phyloP scores from a whole-genome alignment of 2,329 filamentous ascomycete species.

The Didymella pinodella region DNA sequence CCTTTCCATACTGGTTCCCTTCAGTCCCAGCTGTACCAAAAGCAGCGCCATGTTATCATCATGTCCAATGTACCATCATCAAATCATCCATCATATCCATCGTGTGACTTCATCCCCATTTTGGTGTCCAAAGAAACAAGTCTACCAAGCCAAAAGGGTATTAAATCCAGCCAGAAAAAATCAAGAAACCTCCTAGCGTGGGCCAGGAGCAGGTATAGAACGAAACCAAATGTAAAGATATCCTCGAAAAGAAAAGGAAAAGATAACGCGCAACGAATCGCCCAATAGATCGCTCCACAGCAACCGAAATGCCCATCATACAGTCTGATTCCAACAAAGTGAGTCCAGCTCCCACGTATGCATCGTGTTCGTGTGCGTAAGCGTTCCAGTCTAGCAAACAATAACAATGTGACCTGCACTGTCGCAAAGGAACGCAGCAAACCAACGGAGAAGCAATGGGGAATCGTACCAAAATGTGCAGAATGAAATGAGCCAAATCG shows the following conservation, averaged over 20 bases:
- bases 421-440: slow-evolving; percentile 39
- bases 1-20: slow-evolving; percentile 17
- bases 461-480: slow-evolving; percentile 34
- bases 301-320: slow-evolving; percentile 34
- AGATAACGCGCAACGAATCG: slow-evolving; percentile 18
- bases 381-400: slow-evolving; percentile 50
- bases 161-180: slow-evolving; percentile 35
- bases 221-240: slow-evolving; percentile 23
- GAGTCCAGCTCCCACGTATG: slow-evolving; percentile 37
- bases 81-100: slow-evolving; percentile 18
- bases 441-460: slow-evolving; percentile 32
- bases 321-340: slow-evolving; percentile 32
- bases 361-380: slow-evolving; percentile 45
- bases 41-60: slow-evolving; percentile 19
- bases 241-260: slow-evolving; percentile 16
- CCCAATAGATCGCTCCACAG: slow-evolving; percentile 31
- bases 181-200: slow-evolving; percentile 24
- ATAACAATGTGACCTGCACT: slow-evolving; percentile 48
- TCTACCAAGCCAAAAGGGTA: slow-evolving; percentile 30
- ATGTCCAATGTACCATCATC: slow-evolving; percentile 18
- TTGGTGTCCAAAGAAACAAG: slow-evolving; percentile 17
- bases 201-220: slow-evolving; percentile 41
- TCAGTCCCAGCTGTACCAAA: neutral
- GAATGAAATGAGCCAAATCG: slow-evolving; percentile 25
- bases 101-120: slow-evolving; percentile 6